Evolutionary conservation across 1,284 basidiomycete genomes (phyloP).

Genomic region (Moniliophthora roreri): DNA sequence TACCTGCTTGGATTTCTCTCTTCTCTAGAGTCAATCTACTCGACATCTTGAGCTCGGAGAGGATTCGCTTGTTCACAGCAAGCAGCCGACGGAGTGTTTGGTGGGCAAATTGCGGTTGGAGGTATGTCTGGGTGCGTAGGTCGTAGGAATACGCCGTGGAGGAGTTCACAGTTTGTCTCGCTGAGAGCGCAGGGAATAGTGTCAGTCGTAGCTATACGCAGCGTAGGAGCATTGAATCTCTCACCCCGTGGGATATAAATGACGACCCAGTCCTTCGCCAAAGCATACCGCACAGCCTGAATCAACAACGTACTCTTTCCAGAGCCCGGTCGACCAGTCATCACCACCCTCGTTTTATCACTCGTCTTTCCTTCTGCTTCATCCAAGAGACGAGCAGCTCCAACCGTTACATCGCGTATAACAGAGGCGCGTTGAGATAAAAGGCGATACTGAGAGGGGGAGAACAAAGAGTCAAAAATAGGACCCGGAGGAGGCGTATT

Average conservation of each 20-base stretch:
- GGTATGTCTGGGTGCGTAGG: constrained; percentile 72
- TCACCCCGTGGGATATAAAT: constrained; percentile 85
- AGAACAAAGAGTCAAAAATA: not conserved
- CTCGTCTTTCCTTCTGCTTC: constrained; percentile 42
- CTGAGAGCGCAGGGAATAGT: constrained; percentile 37
- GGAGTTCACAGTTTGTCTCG: constrained; percentile 73
- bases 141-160: constrained; percentile 79
- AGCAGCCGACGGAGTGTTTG: constrained; percentile 61
- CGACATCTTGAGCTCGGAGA: constrained; percentile 39
- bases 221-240: constrained; percentile 17
- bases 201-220: not conserved
- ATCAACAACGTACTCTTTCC: constrained; percentile 86
- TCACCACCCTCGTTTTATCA: constrained; percentile 49
- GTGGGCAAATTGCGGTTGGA: constrained; percentile 69
- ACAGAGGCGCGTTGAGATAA: constrained; percentile 66
- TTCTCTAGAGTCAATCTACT: constrained; percentile 47
- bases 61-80: constrained; percentile 49
- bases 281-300: constrained; percentile 77
- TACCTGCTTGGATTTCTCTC: constrained; percentile 47
- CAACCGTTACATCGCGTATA: constrained; percentile 61
- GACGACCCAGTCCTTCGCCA: constrained; percentile 78
- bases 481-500: not conserved
- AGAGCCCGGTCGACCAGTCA: constrained; percentile 78
- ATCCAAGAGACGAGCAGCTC: constrained; percentile 50
- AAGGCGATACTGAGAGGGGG: constrained; percentile 55